Evolutionary conservation across 2,329 filamentous ascomycete species (phyloP).

Genomic region (Celoporthe dispersa): DNA sequence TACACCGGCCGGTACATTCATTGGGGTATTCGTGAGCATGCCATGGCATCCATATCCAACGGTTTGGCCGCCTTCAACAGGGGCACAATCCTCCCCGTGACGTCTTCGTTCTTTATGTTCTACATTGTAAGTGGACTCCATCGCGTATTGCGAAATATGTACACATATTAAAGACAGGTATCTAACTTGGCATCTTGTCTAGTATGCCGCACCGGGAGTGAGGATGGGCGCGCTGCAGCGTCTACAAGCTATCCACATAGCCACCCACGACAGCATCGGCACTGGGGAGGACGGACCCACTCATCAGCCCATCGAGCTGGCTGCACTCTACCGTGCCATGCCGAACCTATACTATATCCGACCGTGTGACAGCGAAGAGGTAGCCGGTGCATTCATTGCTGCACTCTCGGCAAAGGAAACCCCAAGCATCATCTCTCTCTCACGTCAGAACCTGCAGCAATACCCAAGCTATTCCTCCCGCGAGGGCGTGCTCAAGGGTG

Average conservation of each 20-base stretch:
- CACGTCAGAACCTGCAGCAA: too few species aligned
- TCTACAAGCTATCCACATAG: conserved; percentile 61
- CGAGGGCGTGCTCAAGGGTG: too few species aligned
- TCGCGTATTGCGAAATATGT: too few species aligned
- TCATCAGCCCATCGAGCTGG: conserved; percentile 64
- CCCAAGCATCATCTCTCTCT: too few species aligned
- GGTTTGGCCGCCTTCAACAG: conserved; percentile 61
- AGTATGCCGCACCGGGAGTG: conserved; percentile 57
- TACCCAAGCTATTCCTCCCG: too few species aligned
- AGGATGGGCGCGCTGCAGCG: conserved; percentile 63
- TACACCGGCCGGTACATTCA: conserved; percentile 59
- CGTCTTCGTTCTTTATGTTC: conserved; percentile 67
- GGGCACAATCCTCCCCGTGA: conserved; percentile 61
- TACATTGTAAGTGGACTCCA: conserved; percentile 44
- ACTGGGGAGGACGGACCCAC: conserved; percentile 66
- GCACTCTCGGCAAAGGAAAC: too few species aligned
- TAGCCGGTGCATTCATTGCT: conserved; percentile 48
- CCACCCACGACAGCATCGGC: conserved; percentile 65
- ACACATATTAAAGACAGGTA: too few species aligned
- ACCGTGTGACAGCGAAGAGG: conserved; percentile 62
- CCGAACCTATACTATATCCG: conserved; percentile 65
- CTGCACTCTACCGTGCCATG: conserved; percentile 64
- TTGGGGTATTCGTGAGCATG: conserved; percentile 63
- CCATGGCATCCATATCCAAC: conserved; percentile 61
- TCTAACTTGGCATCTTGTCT: too few species aligned